These are phyloP conservation scores for Saccharomyces hybrid DNA, from an alignment of 1,139 yeast species.

Conservation along the genomic window DNA sequence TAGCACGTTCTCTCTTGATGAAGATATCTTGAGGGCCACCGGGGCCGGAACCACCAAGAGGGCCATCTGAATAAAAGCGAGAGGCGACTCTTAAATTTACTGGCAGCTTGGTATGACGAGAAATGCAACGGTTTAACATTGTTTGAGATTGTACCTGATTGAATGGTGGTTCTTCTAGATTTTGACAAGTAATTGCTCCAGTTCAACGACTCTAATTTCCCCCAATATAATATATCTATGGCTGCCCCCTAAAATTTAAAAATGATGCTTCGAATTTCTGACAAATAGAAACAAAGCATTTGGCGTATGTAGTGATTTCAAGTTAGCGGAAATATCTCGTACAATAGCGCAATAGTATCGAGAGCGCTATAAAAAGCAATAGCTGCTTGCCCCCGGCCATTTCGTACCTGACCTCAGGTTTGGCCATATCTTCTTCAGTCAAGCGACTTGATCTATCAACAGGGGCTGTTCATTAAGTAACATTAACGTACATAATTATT, in stretches of 20 bases:
- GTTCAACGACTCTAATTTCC: too few species aligned
- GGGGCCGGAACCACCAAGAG: constrained; percentile 46
- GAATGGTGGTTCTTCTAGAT: constrained; percentile 1
- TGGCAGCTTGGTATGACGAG: constrained; percentile 11
- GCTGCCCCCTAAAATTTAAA: background rate
- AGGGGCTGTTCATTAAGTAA: background rate
- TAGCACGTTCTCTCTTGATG: constrained; percentile 62
- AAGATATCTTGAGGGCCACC: constrained; percentile 45
- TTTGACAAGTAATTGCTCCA: too few species aligned
- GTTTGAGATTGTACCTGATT: constrained; percentile 14
- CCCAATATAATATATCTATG: background rate
- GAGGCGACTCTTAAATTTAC: constrained; percentile 25
- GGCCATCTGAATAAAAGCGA: constrained; percentile 45
- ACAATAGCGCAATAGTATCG: background rate
- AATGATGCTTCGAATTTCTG: background rate
- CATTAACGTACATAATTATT: background rate
- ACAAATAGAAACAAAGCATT: background rate
- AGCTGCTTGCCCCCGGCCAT: too few species aligned
- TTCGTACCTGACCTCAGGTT: too few species aligned
- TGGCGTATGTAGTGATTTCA: background rate
- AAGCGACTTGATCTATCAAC: too few species aligned
- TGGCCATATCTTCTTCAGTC: too few species aligned
- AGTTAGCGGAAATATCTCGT: background rate
- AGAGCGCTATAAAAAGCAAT: too few species aligned
- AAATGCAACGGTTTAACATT: constrained; percentile 24